These are phyloP conservation scores for Irpex rosettiformis DNA, from an alignment of 1,284 basidiomycete species.

Conservation along the genomic window DNA sequence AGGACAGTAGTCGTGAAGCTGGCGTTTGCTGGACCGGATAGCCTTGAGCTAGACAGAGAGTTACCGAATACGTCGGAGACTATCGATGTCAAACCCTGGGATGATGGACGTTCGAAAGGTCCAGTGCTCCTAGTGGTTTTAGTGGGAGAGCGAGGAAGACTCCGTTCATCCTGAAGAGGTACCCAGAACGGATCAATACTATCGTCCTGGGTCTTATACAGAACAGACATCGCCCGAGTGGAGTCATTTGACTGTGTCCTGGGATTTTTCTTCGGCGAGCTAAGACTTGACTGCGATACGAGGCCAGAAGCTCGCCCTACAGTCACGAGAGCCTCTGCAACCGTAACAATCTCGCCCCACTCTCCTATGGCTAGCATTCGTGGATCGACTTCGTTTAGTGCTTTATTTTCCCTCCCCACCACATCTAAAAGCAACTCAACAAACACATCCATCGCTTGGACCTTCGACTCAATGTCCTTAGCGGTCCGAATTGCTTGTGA, in stretches of 20 bases:
- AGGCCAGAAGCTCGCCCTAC: slow-evolving; percentile 47
- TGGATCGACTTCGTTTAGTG: slow-evolving; percentile 63
- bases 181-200: neutral
- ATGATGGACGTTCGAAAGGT: neutral
- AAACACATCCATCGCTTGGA: slow-evolving; percentile 71
- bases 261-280: neutral
- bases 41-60: neutral
- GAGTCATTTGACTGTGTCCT: neutral
- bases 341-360: slow-evolving; percentile 58
- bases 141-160: neutral
- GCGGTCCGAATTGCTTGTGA: slow-evolving; percentile 36
- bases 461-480: slow-evolving; percentile 36
- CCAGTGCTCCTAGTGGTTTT: neutral
- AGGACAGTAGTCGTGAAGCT: neutral
- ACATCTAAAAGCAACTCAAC: slow-evolving; percentile 54
- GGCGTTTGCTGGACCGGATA: neutral
- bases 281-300: slow-evolving; percentile 22
- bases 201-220: neutral
- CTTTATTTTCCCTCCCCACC: slow-evolving; percentile 39
- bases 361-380: slow-evolving; percentile 55
- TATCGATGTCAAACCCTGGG: neutral
- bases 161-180: neutral
- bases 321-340: slow-evolving; percentile 64
- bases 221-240: slow-evolving; percentile 7
- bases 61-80: neutral